Conservation (phyloP, 306 rosid genomes). For the Dalbergia oliveri region DNA sequence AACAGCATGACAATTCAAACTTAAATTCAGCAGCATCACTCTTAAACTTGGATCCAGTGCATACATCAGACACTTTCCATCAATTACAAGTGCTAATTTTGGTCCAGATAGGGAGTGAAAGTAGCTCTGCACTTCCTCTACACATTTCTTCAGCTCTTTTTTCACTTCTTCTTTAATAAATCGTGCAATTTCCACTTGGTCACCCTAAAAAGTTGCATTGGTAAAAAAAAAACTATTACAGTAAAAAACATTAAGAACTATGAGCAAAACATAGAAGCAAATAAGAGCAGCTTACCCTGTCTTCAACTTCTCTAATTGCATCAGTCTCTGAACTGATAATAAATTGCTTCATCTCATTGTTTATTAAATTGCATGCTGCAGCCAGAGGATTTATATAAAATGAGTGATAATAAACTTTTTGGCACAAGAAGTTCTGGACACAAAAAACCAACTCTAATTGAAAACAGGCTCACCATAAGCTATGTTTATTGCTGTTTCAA, state of each 20-base stretch:
- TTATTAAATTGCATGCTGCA: conserved; percentile 92
- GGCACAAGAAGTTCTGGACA: conserved; percentile 11
- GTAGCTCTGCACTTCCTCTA: conserved; percentile 77
- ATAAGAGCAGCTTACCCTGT: conserved; percentile 65
- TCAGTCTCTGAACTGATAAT: conserved; percentile 95
- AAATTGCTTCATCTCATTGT: conserved; percentile 92
- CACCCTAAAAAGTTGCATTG: conserved; percentile 68
- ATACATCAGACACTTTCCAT: conserved; percentile 96
- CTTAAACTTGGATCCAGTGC: conserved; percentile 92
- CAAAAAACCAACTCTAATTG: conserved; percentile 27
- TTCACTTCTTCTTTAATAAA: conserved; percentile 90
- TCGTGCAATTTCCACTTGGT: conserved; percentile 93
- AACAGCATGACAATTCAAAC: conserved; percentile 92
- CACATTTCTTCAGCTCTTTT: conserved; percentile 70
- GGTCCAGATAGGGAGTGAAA: conserved; percentile 68
- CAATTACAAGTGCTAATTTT: conserved; percentile 91
- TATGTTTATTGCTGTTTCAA: conserved; percentile 98
- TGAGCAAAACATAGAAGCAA: conserved; percentile 22
- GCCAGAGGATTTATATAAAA: conserved; percentile 39
- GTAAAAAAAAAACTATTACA: conserved; percentile 8
- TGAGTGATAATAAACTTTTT: conserved; percentile 13
- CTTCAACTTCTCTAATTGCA: conserved; percentile 91
- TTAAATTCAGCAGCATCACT: conserved; percentile 81
- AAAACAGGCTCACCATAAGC: conserved; percentile 80
- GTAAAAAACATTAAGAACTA: conserved; percentile 18